phyloP scores from a whole-genome alignment of 2,329 filamentous ascomycete genomes.

The Beauveria asiatica region DNA sequence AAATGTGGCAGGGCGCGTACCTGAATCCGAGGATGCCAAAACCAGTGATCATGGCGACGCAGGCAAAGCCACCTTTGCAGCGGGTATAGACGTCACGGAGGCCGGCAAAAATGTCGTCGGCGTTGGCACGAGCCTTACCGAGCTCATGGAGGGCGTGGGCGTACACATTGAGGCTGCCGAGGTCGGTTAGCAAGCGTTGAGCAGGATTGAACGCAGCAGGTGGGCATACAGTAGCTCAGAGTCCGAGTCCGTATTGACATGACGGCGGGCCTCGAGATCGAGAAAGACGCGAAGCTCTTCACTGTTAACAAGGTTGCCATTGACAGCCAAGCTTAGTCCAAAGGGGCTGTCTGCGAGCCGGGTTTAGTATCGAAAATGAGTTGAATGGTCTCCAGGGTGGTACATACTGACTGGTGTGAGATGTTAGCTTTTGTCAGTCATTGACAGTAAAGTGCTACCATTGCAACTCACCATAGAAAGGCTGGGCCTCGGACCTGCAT shows the following conservation, averaged over 20 bases:
- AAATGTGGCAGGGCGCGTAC: constrained; percentile 5
- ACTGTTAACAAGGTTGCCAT: constrained; percentile 80
- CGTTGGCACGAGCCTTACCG: constrained; percentile 71
- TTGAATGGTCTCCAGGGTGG: not conserved
- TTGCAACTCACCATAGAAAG: constrained; percentile 58
- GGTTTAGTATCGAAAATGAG: not conserved
- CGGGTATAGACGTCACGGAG: constrained; percentile 63
- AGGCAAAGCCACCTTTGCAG: constrained; percentile 70
- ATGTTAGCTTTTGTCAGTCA: not conserved
- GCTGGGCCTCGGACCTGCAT: constrained; percentile 73
- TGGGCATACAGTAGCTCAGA: constrained; percentile 59
- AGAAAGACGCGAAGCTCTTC: constrained; percentile 61
- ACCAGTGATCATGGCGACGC: constrained; percentile 72
- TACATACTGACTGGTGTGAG: constrained; percentile 3
- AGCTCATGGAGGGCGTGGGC: constrained; percentile 74
- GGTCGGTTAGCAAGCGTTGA: constrained; percentile 5
- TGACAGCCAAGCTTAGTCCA: constrained; percentile 59
- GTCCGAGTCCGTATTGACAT: constrained; percentile 87
- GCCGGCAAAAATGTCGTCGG: constrained; percentile 66
- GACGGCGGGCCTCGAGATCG: constrained; percentile 70
- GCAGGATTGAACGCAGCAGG: not conserved
- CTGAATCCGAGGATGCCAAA: constrained; percentile 75
- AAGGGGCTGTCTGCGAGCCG: constrained; percentile 52
- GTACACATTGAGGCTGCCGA: constrained; percentile 64
- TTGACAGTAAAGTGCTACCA: not conserved